Evolutionary conservation across 2,329 filamentous ascomycete genomes (phyloP).

Genomic region (Penicillium sp.): DNA sequence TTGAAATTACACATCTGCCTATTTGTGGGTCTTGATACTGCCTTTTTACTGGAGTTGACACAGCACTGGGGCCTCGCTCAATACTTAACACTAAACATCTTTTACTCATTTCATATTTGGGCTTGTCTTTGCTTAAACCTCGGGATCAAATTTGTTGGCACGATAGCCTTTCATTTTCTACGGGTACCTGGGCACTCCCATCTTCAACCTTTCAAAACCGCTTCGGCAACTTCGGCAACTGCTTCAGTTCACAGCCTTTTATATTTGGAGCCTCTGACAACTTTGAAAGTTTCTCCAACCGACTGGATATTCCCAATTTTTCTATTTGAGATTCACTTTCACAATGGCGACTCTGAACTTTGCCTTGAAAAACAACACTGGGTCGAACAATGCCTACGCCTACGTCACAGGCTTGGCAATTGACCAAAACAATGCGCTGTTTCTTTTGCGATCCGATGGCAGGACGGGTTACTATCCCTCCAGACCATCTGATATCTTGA

Average conservation of each 20-base stretch:
- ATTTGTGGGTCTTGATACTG: constrained; percentile 11
- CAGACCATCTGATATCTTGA: constrained; percentile 55
- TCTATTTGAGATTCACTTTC: neutral
- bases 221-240: too few species aligned
- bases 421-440: constrained; percentile 60
- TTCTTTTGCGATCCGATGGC: constrained; percentile 68
- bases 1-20: neutral
- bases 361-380: constrained; percentile 66
- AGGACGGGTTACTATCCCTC: constrained; percentile 65
- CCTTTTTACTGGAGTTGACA: constrained; percentile 6
- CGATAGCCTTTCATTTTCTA: too few species aligned
- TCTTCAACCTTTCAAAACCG: too few species aligned
- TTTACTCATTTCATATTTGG: neutral
- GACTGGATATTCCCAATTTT: too few species aligned
- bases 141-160: too few species aligned
- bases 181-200: too few species aligned
- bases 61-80: neutral
- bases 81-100: neutral
- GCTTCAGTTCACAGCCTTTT: too few species aligned
- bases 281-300: too few species aligned
- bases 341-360: constrained; percentile 56
- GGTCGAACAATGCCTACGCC: constrained; percentile 62
- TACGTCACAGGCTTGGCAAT: constrained; percentile 70
- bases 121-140: too few species aligned
- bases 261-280: too few species aligned